Evolutionary conservation across 2,329 filamentous ascomycete genomes (phyloP), one percentile per base, ranked within the genome.

Genomic region (Fusarium pilosicola): DNA sequence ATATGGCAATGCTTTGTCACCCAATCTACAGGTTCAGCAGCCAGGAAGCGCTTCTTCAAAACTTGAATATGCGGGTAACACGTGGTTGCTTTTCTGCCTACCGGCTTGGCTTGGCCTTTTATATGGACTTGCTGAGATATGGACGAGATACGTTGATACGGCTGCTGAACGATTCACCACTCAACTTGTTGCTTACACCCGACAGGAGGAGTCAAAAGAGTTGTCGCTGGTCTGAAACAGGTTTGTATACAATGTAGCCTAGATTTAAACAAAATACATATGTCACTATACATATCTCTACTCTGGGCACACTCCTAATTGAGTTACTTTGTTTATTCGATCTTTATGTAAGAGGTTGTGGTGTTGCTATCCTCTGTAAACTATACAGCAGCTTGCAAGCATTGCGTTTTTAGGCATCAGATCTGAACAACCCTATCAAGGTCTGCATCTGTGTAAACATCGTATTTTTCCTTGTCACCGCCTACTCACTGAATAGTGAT

Each of bases 371-470:
- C 4, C 24, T 20, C 13, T 7, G 10, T 28, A 4, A 10, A 26
- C 13, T 10, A 22, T 5, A 22, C 7, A 22, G 7, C 18, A 28
- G 39, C 39, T 14, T 13, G 20, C 5, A 41, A 22, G 39, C 39
- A 41, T 22, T 22, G 24, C 5, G 18, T 13, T 18, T 12, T 18
- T 44, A 8, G 24, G 11, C 18, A 13, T 12, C n/a, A 18, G n/a
- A 44, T 44, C 24, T 28, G 24, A 28, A 46, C 2, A 28, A 28
- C 6, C 6, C 4, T 18, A 46, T 15, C 5, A 14, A 26, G 8
- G 12, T 28, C 5, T 11, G 18, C 44, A 5, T 15, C 7, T 28
- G 0, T 10, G 8, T 28, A 12, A 15, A 15, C 0, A 6, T 15
- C 44, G 13, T 28, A 15, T 46, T 28, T 5, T 22, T 10, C 8